phyloP scores from a whole-genome alignment of 495 filamentous ascomycete genomes.

The Neurospora tetrasperma region DNA sequence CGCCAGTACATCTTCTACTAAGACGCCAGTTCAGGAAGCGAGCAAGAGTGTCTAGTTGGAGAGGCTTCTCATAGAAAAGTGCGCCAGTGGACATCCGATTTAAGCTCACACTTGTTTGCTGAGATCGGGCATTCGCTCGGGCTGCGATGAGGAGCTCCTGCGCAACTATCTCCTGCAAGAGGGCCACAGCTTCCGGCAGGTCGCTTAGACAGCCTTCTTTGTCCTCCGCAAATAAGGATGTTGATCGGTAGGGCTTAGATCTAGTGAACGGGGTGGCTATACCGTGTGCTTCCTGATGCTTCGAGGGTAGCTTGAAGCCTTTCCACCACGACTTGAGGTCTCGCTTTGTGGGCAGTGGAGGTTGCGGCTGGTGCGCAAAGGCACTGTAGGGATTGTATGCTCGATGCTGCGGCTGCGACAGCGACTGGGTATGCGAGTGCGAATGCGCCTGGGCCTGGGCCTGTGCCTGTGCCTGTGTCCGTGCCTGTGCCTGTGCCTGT shows the following conservation, averaged over 20 bases:
- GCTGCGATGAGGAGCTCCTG: slow-evolving; percentile 7
- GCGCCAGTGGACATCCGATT: slow-evolving; percentile 7
- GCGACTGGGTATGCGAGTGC: slow-evolving; percentile 4
- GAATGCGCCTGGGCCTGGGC: slow-evolving; percentile 1
- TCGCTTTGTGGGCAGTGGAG: slow-evolving; percentile 50
- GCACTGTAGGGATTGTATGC: background rate
- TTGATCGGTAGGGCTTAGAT: slow-evolving; percentile 6
- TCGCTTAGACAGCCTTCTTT: slow-evolving; percentile 10
- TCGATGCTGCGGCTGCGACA: slow-evolving; percentile 4
- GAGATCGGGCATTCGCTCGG: slow-evolving; percentile 6
- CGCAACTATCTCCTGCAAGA: slow-evolving; percentile 8
- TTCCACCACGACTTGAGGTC: slow-evolving; percentile 91
- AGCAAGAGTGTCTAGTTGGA: slow-evolving; percentile 12
- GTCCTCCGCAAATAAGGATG: slow-evolving; percentile 14
- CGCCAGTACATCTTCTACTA: slow-evolving; percentile 4
- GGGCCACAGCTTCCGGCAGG: slow-evolving; percentile 9
- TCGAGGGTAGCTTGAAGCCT: slow-evolving; percentile 64
- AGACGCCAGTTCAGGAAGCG: slow-evolving; percentile 13
- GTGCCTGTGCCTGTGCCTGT: background rate
- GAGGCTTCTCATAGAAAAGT: slow-evolving; percentile 2
- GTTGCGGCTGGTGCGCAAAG: slow-evolving; percentile 8
- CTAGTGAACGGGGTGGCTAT: slow-evolving; percentile 23
- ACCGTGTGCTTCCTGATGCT: slow-evolving; percentile 74
- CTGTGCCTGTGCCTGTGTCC: background rate
- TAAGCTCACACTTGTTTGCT: slow-evolving; percentile 24